Evolutionary conservation across 306 rosid species (phyloP), one percentile per base, ranked within the genome.

Genomic region (Oxytropis ochrocephala): DNA sequence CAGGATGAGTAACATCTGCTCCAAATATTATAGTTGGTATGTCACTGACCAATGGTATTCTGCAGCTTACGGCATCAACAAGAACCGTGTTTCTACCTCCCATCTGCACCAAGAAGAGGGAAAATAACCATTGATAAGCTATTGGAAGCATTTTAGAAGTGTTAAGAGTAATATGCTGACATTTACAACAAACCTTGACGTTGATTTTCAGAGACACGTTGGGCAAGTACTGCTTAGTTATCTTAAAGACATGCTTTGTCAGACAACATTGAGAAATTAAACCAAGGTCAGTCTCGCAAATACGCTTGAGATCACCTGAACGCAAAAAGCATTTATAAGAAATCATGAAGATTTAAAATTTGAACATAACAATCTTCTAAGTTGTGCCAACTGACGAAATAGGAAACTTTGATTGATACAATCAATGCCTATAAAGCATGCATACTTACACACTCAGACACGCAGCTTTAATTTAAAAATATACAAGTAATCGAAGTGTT

Each of bases 1-100:
- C 96, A 59, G 98, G 98, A 64, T 93, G 98, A 5, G 98, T 93
- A 47, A 93, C 98, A 76, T 93, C 98, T 63, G 98, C 98, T 63
- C 98, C 98, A 69, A 93, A 93, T 43, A 93, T 93, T 36, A 93
- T 93, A 8, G 98, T 93, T 3, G 98, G 98, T 5, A 87, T 74
- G 66, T 93, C 98, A 54, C 96, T 90, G 64, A 93, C 98, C 66
- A 93, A 75, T 8, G 98, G 98, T 61, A 93, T 93, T 24, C 91
- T 84, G 72, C 96, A 80, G 32, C 94, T 88, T 50, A 93, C 44
- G 5, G 98, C 98, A 81, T 93, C 97, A 74, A 87, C 86, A 17
- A 93, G 94, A 6, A 93, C 98, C 0, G 97, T 90, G 72, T 93
- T 93, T 75, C 97, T 84, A 69, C 98, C 98, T 24, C 98, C 98